Evolutionary conservation across 129 eudicot genomes (phyloP).

Genomic region (Flaveria sonorensis): DNA sequence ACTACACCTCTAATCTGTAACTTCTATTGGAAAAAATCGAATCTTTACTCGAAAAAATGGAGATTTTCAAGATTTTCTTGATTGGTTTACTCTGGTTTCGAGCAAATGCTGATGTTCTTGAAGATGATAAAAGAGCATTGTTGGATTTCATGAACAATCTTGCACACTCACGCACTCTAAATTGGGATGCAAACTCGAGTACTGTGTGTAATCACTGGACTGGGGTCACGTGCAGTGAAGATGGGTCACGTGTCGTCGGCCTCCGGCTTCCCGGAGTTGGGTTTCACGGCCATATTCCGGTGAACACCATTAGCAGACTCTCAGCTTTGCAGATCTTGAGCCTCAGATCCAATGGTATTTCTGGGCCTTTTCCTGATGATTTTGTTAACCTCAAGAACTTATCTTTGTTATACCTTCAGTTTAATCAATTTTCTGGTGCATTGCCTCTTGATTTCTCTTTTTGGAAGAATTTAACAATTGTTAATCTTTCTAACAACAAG

Average conservation of each 20-base stretch:
- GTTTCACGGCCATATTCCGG: slow-evolving; percentile 74
- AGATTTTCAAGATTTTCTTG: slow-evolving; percentile 40
- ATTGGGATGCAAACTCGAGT: slow-evolving; percentile 58
- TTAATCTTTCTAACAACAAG: slow-evolving; percentile 71
- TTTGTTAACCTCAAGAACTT: slow-evolving; percentile 58
- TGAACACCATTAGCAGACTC: slow-evolving; percentile 63
- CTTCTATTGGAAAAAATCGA: slow-evolving; percentile 13
- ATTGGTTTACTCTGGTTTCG: slow-evolving; percentile 41
- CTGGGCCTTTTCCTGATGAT: slow-evolving; percentile 75
- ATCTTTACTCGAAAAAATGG: slow-evolving; percentile 43
- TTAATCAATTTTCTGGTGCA: slow-evolving; percentile 63
- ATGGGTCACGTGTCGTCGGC: slow-evolving; percentile 64
- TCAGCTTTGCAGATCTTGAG: slow-evolving; percentile 93
- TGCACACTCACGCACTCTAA: slow-evolving; percentile 59
- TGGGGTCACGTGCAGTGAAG: slow-evolving; percentile 76
- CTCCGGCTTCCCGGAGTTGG: slow-evolving; percentile 89
- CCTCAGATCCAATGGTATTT: slow-evolving; percentile 82
- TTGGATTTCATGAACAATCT: slow-evolving; percentile 65
- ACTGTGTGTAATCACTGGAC: slow-evolving; percentile 81
- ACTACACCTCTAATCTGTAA: not conserved
- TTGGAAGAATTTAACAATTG: slow-evolving; percentile 72
- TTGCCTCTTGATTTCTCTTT: slow-evolving; percentile 77
- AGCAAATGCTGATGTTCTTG: slow-evolving; percentile 48
- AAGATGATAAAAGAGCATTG: slow-evolving; percentile 77
- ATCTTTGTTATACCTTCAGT: slow-evolving; percentile 73